A percentile compares a stretch with the other conserved stretches of the same genome.
Evolutionary conservation across 352 stramenopile species (phyloP).

Genomic region (Pythium insidiosum): DNA sequence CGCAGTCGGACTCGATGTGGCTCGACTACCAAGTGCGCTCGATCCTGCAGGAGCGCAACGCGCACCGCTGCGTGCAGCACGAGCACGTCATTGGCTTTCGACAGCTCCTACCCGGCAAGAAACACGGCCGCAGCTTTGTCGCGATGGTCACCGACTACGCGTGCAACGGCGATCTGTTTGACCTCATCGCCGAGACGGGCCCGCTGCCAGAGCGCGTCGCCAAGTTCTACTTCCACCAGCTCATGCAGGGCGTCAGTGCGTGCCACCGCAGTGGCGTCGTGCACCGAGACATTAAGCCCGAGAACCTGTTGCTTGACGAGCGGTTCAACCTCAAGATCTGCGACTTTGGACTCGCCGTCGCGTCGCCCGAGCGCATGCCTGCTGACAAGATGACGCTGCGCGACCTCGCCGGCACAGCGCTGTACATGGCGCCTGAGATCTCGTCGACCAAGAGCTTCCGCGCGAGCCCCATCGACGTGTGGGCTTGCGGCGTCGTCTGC

Average conservation of each 20-base stretch:
- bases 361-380: background rate
- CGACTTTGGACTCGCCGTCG: slow-evolving; percentile 88
- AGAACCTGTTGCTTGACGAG: slow-evolving; percentile 86
- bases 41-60: slow-evolving; percentile 54
- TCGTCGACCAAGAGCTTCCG: slow-evolving; percentile 45
- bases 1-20: slow-evolving; percentile 20
- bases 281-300: slow-evolving; percentile 87
- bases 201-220: slow-evolving; percentile 47
- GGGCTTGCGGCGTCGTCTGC: slow-evolving; percentile 84
- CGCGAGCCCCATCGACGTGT: slow-evolving; percentile 79
- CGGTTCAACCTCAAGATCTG: slow-evolving; percentile 87
- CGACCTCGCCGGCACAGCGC: slow-evolving; percentile 71
- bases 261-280: slow-evolving; percentile 73
- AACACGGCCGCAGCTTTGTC: slow-evolving; percentile 39
- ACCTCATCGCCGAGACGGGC: slow-evolving; percentile 69
- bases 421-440: slow-evolving; percentile 90
- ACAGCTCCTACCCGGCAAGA: slow-evolving; percentile 31
- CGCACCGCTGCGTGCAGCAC: slow-evolving; percentile 41
- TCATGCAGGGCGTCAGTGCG: slow-evolving; percentile 61
- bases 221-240: slow-evolving; percentile 78
- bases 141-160: slow-evolving; percentile 79
- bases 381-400: slow-evolving; percentile 28
- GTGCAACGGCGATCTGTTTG: slow-evolving; percentile 80
- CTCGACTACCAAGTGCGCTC: slow-evolving; percentile 60
- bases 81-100: slow-evolving; percentile 47